These are phyloP conservation scores for Pugionium dolabratum DNA, from an alignment of 345 rosid species.

Conservation along the genomic window DNA sequence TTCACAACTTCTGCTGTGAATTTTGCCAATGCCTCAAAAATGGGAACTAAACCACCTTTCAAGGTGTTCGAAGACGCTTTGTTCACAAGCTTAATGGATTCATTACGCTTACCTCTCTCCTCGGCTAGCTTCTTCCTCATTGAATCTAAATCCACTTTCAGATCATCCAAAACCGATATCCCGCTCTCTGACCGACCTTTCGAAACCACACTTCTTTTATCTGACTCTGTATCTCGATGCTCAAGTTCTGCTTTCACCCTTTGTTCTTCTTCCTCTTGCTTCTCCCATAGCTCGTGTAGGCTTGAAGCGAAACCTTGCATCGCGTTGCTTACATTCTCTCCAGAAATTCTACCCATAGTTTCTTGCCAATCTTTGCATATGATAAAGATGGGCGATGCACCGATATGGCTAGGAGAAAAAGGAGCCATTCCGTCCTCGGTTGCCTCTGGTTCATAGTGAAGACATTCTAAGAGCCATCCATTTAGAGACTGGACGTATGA, in stretches of 20 bases:
- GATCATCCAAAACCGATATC: conserved; percentile 73
- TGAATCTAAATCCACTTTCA: conserved; percentile 84
- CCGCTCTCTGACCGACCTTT: conserved; percentile 61
- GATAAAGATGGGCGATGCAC: conserved; percentile 76
- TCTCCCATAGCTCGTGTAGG: conserved; percentile 76
- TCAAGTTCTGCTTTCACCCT: conserved; percentile 63
- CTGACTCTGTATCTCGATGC: conserved; percentile 33
- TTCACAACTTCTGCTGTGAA: conserved; percentile 68
- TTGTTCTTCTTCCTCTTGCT: conserved; percentile 69
- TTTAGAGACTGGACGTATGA: conserved; percentile 62
- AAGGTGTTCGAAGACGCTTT: conserved; percentile 68
- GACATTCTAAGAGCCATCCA: conserved; percentile 71
- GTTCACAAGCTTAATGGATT: conserved; percentile 62
- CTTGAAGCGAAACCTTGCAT: conserved; percentile 66
- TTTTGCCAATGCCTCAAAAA: conserved; percentile 72
- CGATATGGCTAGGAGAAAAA: conserved; percentile 79
- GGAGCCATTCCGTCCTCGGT: conserved; percentile 86
- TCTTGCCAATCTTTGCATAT: conserved; percentile 87
- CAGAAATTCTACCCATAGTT: conserved; percentile 66
- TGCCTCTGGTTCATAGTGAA: conserved; percentile 58
- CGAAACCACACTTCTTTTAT: conserved; percentile 51
- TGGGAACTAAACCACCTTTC: conserved; percentile 79
- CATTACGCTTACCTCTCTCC: conserved; percentile 69
- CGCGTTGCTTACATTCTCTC: conserved; percentile 55
- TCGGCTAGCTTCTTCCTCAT: conserved; percentile 75